Evolutionary conservation across 2,329 filamentous ascomycete genomes (phyloP), one percentile per base, ranked within the genome.

Genomic region (Fusarium citri): DNA sequence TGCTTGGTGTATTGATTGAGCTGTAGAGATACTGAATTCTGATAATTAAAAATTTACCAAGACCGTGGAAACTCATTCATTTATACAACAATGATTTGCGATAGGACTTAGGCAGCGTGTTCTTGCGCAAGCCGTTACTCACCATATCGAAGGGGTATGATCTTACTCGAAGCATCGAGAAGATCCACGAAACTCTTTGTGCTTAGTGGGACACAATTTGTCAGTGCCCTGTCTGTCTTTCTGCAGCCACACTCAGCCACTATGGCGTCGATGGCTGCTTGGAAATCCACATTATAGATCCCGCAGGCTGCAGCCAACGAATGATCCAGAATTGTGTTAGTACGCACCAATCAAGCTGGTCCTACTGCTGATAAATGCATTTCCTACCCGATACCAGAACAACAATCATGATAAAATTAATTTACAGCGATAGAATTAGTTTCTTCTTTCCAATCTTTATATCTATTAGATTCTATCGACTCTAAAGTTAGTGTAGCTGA

Each of bases 71-170:
- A 30, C 4, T 22, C 14, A 9, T 43, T 56, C 20, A 63, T 55
- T 63, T 63, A 63, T 63, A 63, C 15, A 14, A 18, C 1, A 0
- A 22, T 2, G 20, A n/a, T 18, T 22, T 22, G 2, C 5, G 10
- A 12, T 56, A 2, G 6, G 0, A 37, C 3, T 37, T 55, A 63
- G 60, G 60, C 60, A 63, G 20, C 5, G 26, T 1, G 16, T 43
- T 63, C 8, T 43, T 63, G 31, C 34, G 60, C 48, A 63, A 63
- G 60, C 20, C 14, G 23, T 63, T 63, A 63, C 22, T 63, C 26
- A 63, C 34, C 23, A 56, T 30, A 5, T 37, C 11, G 60, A 55
- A 63, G 6, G 25, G 48, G 16, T 26, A 37, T 40, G 60, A 22
- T 37, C 14, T 63, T 63, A 11, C 60, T 11, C 34, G 41, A 63